A percentile compares a stretch with the other conserved stretches of the same genome.
Conservation (phyloP, 2,329 filamentous ascomycete species). For the Tolypocladium sp. region DNA sequence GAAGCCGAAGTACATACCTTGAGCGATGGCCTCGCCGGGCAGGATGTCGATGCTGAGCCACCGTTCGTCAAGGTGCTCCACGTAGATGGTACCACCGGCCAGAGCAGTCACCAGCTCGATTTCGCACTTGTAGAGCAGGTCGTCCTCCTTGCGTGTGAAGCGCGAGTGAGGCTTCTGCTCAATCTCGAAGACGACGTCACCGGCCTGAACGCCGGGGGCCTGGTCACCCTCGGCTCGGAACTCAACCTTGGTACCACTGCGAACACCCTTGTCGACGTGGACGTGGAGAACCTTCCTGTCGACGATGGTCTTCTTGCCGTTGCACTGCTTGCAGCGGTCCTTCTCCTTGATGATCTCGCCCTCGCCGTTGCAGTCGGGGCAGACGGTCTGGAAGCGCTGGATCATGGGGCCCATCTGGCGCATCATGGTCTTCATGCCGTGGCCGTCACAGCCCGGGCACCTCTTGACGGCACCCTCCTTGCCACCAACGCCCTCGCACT, state of each 20-base stretch:
- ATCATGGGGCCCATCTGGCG: conserved; percentile 99
- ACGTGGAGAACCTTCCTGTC: conserved; percentile 98
- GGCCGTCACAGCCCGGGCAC: conserved; percentile 82
- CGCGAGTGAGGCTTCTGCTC: conserved; percentile 97
- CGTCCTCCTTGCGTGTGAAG: conserved; percentile 93
- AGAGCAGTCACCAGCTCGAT: conserved; percentile 94
- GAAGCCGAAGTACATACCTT: conserved; percentile 51
- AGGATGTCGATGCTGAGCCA: conserved; percentile 92
- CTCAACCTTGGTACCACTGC: conserved; percentile 90
- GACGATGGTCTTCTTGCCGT: conserved; percentile 94
- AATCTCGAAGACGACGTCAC: conserved; percentile 97
- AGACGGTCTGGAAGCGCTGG: conserved; percentile 98
- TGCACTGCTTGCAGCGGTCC: conserved; percentile 94
- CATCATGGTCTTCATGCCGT: conserved; percentile 99
- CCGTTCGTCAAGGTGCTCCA: conserved; percentile 95
- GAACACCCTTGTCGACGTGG: conserved; percentile 90
- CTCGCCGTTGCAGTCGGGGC: conserved; percentile 95
- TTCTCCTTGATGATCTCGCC: conserved; percentile 95
- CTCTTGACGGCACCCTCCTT: conserved; percentile 97
- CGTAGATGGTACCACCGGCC: conserved; percentile 79
- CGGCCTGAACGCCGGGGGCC: conserved; percentile 82
- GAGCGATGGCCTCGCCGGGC: conserved; percentile 88
- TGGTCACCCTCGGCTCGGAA: conserved; percentile 97
- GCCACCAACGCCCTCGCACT: conserved; percentile 87
- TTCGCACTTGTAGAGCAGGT: conserved; percentile 89